Base-by-base conservation (phyloP, 2,329 filamentous ascomycete species). In the Remersonia thermophila region DNA sequence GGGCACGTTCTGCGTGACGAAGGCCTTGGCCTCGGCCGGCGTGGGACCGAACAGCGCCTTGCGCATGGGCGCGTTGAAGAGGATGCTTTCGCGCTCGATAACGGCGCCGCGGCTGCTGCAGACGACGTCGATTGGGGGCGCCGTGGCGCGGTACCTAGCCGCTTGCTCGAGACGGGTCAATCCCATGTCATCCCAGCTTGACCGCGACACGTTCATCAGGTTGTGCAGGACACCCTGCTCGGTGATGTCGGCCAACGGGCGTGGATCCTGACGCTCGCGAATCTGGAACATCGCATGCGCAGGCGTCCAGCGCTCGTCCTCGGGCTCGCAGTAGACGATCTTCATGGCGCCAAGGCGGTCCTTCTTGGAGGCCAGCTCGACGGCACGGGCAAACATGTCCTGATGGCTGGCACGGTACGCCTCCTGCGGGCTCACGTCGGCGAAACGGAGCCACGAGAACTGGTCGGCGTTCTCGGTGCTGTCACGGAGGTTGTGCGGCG, bases 381-480 rank as follows among this genome's bases (percentile, higher is more conserved):
- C 61, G 3, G 84, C 81, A 27, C 87, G 82, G 36, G 81, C 67
- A 48, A 93, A 83, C 2, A 93, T 47, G 41, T 79, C 77, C 36
- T 70, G 66, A 47, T 78, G 80, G 3, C 81, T 80, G 23, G 77
- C 71, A 37, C 69, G 66, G 39, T 80, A 82, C 2, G 76, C 77
- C 44, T 96, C 87, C 8, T 69, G 67, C 2, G 78, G 65, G 11
- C 85, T 91, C 0, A 71, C 66, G 49, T 94, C 84, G 3, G 82
- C 74, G 51, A 98, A 94, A 4, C 86, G 78, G 40, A 96, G 67
- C 77, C 86, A 98, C 0, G 87, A 89, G 57, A 96, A 96, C 2
- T 77, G 71, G 11, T 75, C 71, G 33, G 71, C 66, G 1, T 71
- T 68, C 15, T 68, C 63, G 9, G 69, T 59, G 46, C 76, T 84